Evolutionary conservation across 805 yeast genomes (phyloP).

Genomic region (Wickerhamiella spandovensis): DNA sequence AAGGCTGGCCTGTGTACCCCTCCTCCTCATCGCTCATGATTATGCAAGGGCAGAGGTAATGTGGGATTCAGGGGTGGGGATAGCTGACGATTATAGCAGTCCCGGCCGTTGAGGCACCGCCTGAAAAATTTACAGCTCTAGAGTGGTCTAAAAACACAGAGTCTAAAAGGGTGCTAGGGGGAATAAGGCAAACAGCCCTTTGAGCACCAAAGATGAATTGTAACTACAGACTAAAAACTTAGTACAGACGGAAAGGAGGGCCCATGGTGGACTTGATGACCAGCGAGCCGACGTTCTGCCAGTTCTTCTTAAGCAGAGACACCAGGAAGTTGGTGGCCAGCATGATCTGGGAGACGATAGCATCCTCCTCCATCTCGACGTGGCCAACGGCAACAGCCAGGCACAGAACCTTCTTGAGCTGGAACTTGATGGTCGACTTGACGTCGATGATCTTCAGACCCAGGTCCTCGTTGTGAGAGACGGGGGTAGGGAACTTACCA

Average conservation of each 20-base stretch:
- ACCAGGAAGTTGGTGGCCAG: constrained; percentile 98
- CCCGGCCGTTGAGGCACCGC: no score
- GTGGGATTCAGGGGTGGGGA: not conserved
- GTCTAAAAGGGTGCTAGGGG: no score
- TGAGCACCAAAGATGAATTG: not conserved
- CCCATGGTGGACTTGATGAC: constrained; percentile 99
- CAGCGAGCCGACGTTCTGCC: constrained; percentile 99
- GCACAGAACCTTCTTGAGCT: constrained; percentile 98
- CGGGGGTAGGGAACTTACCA: constrained; percentile 99
- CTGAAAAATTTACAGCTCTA: no score
- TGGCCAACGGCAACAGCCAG: constrained; percentile 98
- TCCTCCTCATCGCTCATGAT: not conserved
- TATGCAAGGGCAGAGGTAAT: not conserved
- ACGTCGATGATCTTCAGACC: constrained; percentile 93
- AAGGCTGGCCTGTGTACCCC: not conserved
- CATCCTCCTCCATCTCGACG: constrained; percentile 98
- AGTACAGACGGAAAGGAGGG: constrained; percentile 99
- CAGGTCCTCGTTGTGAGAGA: constrained; percentile 97
- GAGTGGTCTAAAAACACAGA: no score
- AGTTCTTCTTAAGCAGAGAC: constrained; percentile 98
- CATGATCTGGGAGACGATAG: constrained; percentile 93
- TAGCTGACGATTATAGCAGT: no score
- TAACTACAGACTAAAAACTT: constrained; percentile 22
- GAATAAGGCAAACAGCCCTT: no score
- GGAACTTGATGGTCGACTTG: constrained; percentile 99